Conservation (phyloP, 1,284 basidiomycete species). For the Irpex lacteus region DNA sequence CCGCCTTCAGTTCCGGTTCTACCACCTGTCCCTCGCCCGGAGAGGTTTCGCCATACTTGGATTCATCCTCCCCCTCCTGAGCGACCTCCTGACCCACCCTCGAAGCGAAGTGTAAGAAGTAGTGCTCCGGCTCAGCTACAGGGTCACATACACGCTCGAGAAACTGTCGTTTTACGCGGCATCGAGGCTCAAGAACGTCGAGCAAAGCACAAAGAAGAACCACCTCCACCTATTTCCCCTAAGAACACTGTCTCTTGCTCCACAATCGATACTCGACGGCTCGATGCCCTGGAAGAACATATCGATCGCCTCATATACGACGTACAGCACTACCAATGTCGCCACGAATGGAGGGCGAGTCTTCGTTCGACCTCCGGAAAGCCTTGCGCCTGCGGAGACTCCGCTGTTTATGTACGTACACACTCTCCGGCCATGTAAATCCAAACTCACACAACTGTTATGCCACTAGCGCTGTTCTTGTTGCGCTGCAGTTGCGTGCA, state of each 20-base stretch:
- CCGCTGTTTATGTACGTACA: background rate
- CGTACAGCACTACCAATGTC: constrained; percentile 2
- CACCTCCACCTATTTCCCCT: background rate
- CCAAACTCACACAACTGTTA: too few species aligned
- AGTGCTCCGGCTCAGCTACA: constrained; percentile 6
- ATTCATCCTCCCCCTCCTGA: constrained; percentile 1
- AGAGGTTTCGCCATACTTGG: constrained; percentile 6
- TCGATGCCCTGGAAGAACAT: constrained; percentile 4
- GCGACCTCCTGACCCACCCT: background rate
- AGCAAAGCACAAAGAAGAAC: background rate
- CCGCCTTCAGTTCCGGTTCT: background rate
- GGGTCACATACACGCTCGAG: background rate
- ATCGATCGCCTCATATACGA: constrained; percentile 3
- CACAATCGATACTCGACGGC: background rate
- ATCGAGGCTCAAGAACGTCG: constrained; percentile 9
- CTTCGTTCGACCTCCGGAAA: background rate
- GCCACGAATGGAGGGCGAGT: constrained; percentile 2
- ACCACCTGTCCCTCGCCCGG: constrained; percentile 5
- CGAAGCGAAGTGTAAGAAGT: background rate
- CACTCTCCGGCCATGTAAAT: background rate
- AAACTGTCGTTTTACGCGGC: background rate
- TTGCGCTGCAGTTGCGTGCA: background rate
- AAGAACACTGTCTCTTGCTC: background rate
- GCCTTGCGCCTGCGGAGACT: background rate
- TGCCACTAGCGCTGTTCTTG: background rate